Conservation (phyloP, 2,329 filamentous ascomycete species). For the Ophiostoma piceae region DNA sequence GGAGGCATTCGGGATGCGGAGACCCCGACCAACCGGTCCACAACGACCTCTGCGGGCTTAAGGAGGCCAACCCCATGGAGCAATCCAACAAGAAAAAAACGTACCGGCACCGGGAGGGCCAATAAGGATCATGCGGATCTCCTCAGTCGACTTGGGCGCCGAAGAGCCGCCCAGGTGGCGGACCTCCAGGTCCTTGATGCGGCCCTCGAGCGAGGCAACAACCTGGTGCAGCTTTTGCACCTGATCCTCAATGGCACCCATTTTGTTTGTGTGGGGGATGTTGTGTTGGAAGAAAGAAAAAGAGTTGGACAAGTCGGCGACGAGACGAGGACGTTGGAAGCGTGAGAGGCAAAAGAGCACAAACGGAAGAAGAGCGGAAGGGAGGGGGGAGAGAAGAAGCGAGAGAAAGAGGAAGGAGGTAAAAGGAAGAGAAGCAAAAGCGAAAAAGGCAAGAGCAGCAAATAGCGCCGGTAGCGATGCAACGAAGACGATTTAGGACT, state of each 20-base stretch:
- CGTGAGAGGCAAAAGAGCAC: slow-evolving; percentile 10
- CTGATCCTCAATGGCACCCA: slow-evolving; percentile 84
- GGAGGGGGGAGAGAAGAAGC: not conserved
- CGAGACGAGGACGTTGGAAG: slow-evolving; percentile 8
- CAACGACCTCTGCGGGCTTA: slow-evolving; percentile 7
- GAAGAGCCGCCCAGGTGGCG: slow-evolving; percentile 54
- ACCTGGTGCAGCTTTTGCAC: slow-evolving; percentile 80
- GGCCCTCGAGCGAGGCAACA: slow-evolving; percentile 75
- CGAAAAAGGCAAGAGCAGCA: slow-evolving; percentile 12
- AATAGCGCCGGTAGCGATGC: slow-evolving; percentile 15
- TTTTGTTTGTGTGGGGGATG: slow-evolving; percentile 38
- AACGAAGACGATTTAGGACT: not conserved
- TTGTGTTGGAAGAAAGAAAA: not conserved
- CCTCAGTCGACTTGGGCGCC: slow-evolving; percentile 48
- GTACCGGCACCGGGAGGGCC: slow-evolving; percentile 94
- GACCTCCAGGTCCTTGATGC: slow-evolving; percentile 79
- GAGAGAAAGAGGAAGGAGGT: slow-evolving; percentile 16
- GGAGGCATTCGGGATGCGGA: not conserved
- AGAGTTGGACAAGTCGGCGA: slow-evolving; percentile 6
- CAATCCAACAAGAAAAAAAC: slow-evolving; percentile 35
- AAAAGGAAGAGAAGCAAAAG: slow-evolving; percentile 11
- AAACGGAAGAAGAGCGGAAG: not conserved
- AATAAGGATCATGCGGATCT: slow-evolving; percentile 95
- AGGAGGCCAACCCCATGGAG: not conserved
- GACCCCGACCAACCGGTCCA: slow-evolving; percentile 7